Evolutionary conservation across 441 rosid genomes (phyloP).

Genomic region (Lepidium campestre): DNA sequence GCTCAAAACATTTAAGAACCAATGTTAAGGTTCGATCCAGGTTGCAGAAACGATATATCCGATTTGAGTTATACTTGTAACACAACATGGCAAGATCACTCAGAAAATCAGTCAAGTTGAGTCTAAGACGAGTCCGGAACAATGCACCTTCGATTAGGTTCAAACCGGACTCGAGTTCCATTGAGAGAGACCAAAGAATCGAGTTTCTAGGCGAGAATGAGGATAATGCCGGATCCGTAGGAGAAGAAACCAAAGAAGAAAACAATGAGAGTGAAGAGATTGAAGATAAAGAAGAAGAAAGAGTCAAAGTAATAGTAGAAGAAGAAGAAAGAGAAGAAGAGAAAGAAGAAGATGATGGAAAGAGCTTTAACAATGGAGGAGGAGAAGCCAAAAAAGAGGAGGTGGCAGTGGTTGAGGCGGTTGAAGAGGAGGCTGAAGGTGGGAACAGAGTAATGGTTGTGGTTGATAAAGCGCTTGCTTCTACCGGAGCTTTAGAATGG

Average conservation of each 20-base stretch:
- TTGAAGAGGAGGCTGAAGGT: slow-evolving; percentile 15
- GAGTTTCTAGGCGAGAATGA: slow-evolving; percentile 41
- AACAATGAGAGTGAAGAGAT: not conserved
- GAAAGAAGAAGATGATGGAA: slow-evolving; percentile 8
- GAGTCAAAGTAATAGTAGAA: not conserved
- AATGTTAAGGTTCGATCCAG: not conserved
- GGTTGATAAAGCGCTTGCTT: slow-evolving; percentile 67
- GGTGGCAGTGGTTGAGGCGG: not conserved
- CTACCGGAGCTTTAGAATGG: slow-evolving; percentile 83
- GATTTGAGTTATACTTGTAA: not conserved
- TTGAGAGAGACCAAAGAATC: slow-evolving; percentile 35
- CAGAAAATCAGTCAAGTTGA: slow-evolving; percentile 42
- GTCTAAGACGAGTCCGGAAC: slow-evolving; percentile 45
- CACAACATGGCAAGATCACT: slow-evolving; percentile 27
- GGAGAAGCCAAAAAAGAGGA: slow-evolving; percentile 10
- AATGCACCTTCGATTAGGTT: slow-evolving; percentile 47
- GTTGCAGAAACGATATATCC: not conserved
- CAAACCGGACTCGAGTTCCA: slow-evolving; percentile 28
- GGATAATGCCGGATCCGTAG: slow-evolving; percentile 12
- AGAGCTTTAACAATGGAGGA: slow-evolving; percentile 6
- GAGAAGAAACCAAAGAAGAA: slow-evolving; percentile 12
- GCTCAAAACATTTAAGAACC: slow-evolving; percentile 8
- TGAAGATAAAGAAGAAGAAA: slow-evolving; percentile 20
- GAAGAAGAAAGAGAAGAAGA: slow-evolving; percentile 1
- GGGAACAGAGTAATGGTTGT: slow-evolving; percentile 82